A percentile compares a stretch with the other conserved stretches of the same genome.
Conservation (phyloP, 129 eudicot species). For the Tagetes erecta region DNA sequence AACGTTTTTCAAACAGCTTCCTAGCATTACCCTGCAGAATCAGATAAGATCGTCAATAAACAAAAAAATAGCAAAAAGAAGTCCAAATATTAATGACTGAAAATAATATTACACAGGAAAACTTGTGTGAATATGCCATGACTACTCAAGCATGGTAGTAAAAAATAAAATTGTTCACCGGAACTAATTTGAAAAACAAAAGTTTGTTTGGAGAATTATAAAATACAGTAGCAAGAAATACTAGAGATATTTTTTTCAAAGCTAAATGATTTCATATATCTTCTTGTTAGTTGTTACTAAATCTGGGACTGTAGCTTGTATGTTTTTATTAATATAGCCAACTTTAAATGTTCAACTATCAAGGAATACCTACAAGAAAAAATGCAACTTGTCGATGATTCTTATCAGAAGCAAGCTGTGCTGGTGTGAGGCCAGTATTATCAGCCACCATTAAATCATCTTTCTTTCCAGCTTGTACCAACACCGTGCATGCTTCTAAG, state of each 20-base stretch:
- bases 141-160: not conserved
- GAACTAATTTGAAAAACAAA: not conserved
- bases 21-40: slow-evolving; percentile 86
- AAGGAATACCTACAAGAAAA: slow-evolving; percentile 96
- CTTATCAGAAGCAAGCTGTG: slow-evolving; percentile 99
- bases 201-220: not conserved
- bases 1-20: slow-evolving; percentile 70
- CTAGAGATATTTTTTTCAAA: too few relatives aligned
- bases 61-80: not conserved
- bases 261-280: too few relatives aligned
- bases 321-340: slow-evolving; percentile 6
- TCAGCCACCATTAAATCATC: slow-evolving; percentile 86
- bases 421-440: slow-evolving; percentile 94
- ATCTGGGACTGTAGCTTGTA: slow-evolving; percentile 7
- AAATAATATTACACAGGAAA: not conserved
- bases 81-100: not conserved
- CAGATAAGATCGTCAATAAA: slow-evolving; percentile 16
- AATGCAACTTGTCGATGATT: slow-evolving; percentile 98
- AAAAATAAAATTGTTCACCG: slow-evolving; percentile 10
- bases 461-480: slow-evolving; percentile 95
- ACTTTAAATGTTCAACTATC: slow-evolving; percentile 1
- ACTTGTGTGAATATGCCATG: slow-evolving; percentile 1
- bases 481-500: slow-evolving; percentile 95
- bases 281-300: not conserved
- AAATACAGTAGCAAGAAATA: slow-evolving; percentile 4